Evolutionary conservation across 805 yeast species (phyloP).

Genomic region (Yarrowia yakushimensis): DNA sequence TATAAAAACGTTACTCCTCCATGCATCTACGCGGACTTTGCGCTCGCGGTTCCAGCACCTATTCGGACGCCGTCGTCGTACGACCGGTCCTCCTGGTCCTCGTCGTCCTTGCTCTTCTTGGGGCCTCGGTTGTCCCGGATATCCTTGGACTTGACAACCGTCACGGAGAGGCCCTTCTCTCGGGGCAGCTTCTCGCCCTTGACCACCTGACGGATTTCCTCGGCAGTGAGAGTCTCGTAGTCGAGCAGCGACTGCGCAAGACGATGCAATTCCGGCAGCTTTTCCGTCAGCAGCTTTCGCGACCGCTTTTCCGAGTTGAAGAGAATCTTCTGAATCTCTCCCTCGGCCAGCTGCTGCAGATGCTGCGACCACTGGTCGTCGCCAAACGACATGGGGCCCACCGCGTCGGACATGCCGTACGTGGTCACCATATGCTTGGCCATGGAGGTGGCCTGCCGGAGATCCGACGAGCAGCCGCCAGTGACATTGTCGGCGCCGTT

Average conservation of each 20-base stretch:
- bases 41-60: conserved; percentile 4
- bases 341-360: conserved; percentile 85
- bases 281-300: conserved; percentile 58
- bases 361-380: conserved; percentile 91
- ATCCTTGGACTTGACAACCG: conserved; percentile 54
- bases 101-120: conserved; percentile 10
- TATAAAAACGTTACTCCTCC: conserved; percentile 7
- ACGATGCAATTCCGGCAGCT: conserved; percentile 68
- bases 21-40: conserved; percentile 14
- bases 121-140: conserved; percentile 34
- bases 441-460: conserved; percentile 81
- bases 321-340: conserved; percentile 76
- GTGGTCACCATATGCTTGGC: conserved; percentile 97
- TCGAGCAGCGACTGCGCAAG: conserved; percentile 91
- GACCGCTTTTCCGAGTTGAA: conserved; percentile 78
- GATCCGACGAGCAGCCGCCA: conserved; percentile 91
- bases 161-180: conserved; percentile 67
- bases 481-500: conserved; percentile 92
- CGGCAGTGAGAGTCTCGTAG: conserved; percentile 89
- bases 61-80: conserved; percentile 19
- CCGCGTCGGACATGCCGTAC: conserved; percentile 91
- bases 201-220: conserved; percentile 83
- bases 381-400: conserved; percentile 87
- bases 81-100: conserved; percentile 12
- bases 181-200: conserved; percentile 72